These are phyloP conservation scores for Thoreauomyces humboldtii DNA, from an alignment of 192 early-diverging fungal genomes.

Conservation along the genomic window DNA sequence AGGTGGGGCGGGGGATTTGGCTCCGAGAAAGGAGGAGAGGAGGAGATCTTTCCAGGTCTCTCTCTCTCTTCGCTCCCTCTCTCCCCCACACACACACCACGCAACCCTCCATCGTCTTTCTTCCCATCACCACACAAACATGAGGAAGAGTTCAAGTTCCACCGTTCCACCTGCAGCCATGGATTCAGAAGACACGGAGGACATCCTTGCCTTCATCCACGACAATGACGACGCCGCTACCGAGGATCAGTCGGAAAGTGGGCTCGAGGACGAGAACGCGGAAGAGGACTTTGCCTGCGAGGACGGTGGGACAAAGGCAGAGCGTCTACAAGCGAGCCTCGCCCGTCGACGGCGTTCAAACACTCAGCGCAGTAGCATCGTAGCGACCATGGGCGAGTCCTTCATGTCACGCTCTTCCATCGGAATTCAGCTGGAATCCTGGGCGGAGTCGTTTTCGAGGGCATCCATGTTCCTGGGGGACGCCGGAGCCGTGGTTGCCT, in stretches of 20 bases:
- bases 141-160: too few relatives aligned
- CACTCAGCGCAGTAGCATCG: too few relatives aligned
- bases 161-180: too few relatives aligned
- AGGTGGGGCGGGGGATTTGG: too few relatives aligned
- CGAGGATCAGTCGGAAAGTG: background rate
- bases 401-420: background rate
- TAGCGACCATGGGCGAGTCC: too few relatives aligned
- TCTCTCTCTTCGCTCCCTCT: too few relatives aligned
- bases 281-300: background rate
- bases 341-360: background rate
- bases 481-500: too few relatives aligned
- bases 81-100: too few relatives aligned
- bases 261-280: background rate
- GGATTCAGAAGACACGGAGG: background rate
- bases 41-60: too few relatives aligned
- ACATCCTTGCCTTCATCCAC: background rate
- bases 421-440: background rate
- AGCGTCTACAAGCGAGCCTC: background rate
- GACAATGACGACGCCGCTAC: background rate
- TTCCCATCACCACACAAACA: too few relatives aligned
- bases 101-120: too few relatives aligned
- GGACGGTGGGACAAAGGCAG: background rate
- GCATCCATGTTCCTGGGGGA: conserved; percentile 1
- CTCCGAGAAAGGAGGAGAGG: too few relatives aligned
- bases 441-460: background rate